Base-by-base conservation (phyloP, 2,329 filamentous ascomycete species). In the Plenodomus biglobosus region DNA sequence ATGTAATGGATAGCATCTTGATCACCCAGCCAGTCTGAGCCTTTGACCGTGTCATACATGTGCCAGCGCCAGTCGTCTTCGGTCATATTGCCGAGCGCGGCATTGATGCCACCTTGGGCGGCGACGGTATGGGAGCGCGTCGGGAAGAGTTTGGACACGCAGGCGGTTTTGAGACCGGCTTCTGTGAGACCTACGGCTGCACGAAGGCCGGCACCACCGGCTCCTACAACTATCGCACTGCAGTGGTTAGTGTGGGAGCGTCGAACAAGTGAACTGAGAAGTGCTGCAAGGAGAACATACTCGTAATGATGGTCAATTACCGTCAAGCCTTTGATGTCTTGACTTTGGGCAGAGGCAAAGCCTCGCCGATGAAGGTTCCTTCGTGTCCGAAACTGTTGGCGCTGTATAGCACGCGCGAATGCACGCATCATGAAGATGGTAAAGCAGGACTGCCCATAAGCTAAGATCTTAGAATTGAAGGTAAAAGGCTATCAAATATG, bases 81-180 rank as follows among this genome's bases (percentile, higher is more conserved):
- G 34, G 75, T 76, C 76, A 80, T 80, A 58, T 81, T 80, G 55
- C 78, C 80, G 15, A 83, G 68, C 3, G 80, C 80, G 8, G 80
- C 80, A 64, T 82, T 82, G 64, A 85, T 85, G 55, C 83, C 83
- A 54, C 83, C 83, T 70, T 86, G 83, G 19, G 83, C 83, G n/a
- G 83, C 83, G 49, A 85, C 83, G 10, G 83, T 86, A 69, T 85
- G 83, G 58, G 78, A 82, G 71, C 83, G 75, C 16, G 83, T 85
- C 24, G 81, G 81, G 66, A 85, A 85, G 27, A 85, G 74, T 66
- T 85, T 85, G 22, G 80, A 81, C 54, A 86, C 78, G 72, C 83
- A 85, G 53, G 83, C 83, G 51, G 82, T 85, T 58, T 85, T 83
- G 62, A 85, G 79, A 8, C 83, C 83, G 55, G 81, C 80, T 72